Percentiles rank a stretch among this genome's conserved stretches.
Evolutionary conservation across 2,329 filamentous ascomycete genomes (phyloP).

Genomic region (Penicillium sumatraense): DNA sequence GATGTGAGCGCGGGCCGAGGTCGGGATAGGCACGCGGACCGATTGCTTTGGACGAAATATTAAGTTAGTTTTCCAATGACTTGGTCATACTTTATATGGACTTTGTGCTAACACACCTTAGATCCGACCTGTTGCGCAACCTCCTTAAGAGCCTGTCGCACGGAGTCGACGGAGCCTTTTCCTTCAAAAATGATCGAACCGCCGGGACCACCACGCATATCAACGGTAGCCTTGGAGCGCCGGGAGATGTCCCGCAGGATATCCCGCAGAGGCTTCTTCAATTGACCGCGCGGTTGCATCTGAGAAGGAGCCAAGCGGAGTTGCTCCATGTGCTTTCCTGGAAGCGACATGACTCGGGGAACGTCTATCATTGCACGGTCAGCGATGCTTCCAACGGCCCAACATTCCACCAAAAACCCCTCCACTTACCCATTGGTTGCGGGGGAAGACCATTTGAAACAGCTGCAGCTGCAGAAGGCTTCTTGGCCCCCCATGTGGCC

Average conservation of each 20-base stretch:
- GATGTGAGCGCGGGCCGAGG: slow-evolving; percentile 82
- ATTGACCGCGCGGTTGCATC: slow-evolving; percentile 73
- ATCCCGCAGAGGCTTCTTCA: slow-evolving; percentile 84
- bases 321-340: slow-evolving; percentile 79
- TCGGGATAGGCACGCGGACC: slow-evolving; percentile 78
- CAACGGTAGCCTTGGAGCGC: slow-evolving; percentile 84
- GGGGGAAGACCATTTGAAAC: slow-evolving; percentile 51
- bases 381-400: slow-evolving; percentile 23
- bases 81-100: background rate
- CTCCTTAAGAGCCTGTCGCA: slow-evolving; percentile 86
- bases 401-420: slow-evolving; percentile 37
- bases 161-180: slow-evolving; percentile 79
- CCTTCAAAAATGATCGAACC: slow-evolving; percentile 82
- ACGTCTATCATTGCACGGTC: slow-evolving; percentile 23
- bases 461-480: slow-evolving; percentile 43
- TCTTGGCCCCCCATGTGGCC: slow-evolving; percentile 77
- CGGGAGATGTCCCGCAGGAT: slow-evolving; percentile 91
- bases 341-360: slow-evolving; percentile 71
- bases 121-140: slow-evolving; percentile 85
- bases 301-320: slow-evolving; percentile 75
- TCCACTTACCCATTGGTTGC: slow-evolving; percentile 62
- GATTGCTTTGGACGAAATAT: slow-evolving; percentile 56
- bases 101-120: slow-evolving; percentile 63
- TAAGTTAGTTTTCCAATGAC: slow-evolving; percentile 1
- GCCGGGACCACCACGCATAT: slow-evolving; percentile 73